These are phyloP conservation scores for Haplosporangium sp. DNA, from an alignment of 371 early-diverging fungal species.

Conservation along the genomic window DNA sequence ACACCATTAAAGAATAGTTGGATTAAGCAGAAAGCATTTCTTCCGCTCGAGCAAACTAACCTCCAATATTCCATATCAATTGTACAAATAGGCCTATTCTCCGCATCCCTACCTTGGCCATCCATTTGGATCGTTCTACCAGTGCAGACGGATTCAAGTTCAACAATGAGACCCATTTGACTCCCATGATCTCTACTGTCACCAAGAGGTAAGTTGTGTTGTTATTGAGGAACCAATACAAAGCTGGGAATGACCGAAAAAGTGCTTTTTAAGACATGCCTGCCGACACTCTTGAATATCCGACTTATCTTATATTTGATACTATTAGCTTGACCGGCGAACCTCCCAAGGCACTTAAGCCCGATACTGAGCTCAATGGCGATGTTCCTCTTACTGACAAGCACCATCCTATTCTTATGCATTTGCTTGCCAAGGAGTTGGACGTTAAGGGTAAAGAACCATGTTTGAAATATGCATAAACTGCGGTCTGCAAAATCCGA, in stretches of 20 bases:
- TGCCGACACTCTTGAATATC: too few relatives aligned
- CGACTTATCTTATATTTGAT: too few relatives aligned
- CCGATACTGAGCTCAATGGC: conserved; percentile 47
- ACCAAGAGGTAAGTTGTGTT: conserved; percentile 67
- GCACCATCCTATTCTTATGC: conserved; percentile 85
- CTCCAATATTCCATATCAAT: too few relatives aligned
- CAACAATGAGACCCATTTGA: conserved; percentile 94
- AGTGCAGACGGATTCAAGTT: conserved; percentile 86
- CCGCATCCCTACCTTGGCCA: conserved; percentile 96
- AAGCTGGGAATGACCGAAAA: not conserved
- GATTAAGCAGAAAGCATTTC: not conserved
- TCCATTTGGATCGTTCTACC: conserved; percentile 91
- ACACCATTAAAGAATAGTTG: conserved; percentile 4
- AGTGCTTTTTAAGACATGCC: not conserved
- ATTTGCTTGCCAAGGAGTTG: conserved; percentile 81
- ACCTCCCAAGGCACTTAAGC: conserved; percentile 37
- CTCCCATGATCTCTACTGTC: conserved; percentile 88
- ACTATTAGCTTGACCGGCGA: conserved; percentile 47
- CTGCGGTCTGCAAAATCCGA: not conserved
- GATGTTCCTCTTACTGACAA: conserved; percentile 52
- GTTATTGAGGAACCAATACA: not conserved
- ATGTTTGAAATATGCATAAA: too few relatives aligned
- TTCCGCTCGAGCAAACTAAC: too few relatives aligned
- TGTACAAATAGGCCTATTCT: conserved; percentile 74
- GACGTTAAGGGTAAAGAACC: conserved; percentile 66